phyloP scores from a whole-genome alignment of 1,139 yeast genomes.

The Magnusiomyces magnusii region DNA sequence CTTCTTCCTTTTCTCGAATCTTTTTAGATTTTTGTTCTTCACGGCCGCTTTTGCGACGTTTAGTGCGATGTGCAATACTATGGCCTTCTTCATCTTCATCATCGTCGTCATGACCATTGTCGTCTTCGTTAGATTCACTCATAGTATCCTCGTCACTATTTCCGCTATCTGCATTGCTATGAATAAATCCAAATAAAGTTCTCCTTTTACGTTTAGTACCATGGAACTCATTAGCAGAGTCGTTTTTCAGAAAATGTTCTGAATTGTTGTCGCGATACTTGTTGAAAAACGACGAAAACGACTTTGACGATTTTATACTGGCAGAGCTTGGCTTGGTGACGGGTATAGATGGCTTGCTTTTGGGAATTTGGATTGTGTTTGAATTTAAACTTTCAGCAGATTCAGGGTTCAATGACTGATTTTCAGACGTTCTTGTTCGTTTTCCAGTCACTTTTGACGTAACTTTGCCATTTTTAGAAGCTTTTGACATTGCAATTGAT shows the following conservation, averaged over 20 bases:
- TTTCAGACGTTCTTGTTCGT: not conserved
- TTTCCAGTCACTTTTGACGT: not conserved
- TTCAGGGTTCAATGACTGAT: not conserved
- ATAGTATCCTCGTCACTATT: conserved; percentile 2
- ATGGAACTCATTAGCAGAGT: not conserved
- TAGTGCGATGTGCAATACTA: conserved; percentile 4
- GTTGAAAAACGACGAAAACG: not conserved
- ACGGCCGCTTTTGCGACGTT: conserved; percentile 6
- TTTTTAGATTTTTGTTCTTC: conserved; percentile 13
- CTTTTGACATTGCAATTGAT: not conserved
- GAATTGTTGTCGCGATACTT: not conserved
- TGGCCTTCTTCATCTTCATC: conserved; percentile 2
- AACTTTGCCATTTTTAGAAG: not conserved
- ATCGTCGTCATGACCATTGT: conserved; percentile 2
- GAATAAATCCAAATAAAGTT: conserved; percentile 1
- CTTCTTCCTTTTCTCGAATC: conserved; percentile 15
- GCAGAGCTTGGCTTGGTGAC: not conserved
- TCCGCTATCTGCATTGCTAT: conserved; percentile 1
- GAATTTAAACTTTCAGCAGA: not conserved
- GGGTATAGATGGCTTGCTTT: not conserved
- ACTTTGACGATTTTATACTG: not conserved
- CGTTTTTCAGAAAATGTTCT: not conserved
- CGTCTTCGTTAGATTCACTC: not conserved
- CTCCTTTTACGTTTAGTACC: conserved; percentile 2
- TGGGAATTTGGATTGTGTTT: not conserved